A percentile compares a stretch with the other conserved stretches of the same genome.
phyloP scores from a whole-genome alignment of 1,139 yeast species.

The Sporopachydermia cereana region DNA sequence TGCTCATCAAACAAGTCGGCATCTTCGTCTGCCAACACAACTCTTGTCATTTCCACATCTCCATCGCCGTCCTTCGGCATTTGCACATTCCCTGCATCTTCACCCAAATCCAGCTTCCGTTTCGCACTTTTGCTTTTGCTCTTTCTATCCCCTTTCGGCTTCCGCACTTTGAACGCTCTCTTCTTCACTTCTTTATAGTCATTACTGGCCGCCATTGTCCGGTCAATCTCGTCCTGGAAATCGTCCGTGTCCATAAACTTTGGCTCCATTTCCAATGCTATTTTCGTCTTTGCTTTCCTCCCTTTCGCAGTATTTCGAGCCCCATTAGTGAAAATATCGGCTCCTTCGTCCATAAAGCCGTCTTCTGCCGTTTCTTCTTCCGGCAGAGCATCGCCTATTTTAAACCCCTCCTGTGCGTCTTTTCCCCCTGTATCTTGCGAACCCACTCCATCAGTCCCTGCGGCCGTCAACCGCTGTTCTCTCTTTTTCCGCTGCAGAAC shows the following conservation, averaged over 20 bases:
- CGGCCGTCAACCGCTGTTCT: neutral
- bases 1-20: constrained; percentile 30
- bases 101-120: constrained; percentile 13
- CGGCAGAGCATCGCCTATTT: constrained; percentile 12
- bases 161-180: constrained; percentile 38
- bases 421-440: neutral
- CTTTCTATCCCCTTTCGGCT: constrained; percentile 20
- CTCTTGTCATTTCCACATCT: constrained; percentile 11
- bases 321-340: neutral
- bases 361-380: neutral
- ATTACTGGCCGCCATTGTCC: constrained; percentile 10
- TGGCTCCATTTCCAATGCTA: neutral
- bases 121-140: constrained; percentile 12
- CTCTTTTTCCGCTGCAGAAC: constrained; percentile 10
- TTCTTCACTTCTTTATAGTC: constrained; percentile 23
- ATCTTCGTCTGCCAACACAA: constrained; percentile 12
- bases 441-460: too few species aligned
- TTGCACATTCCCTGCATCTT: constrained; percentile 7
- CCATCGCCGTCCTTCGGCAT: constrained; percentile 14
- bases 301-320: neutral
- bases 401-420: constrained; percentile 6
- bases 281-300: neutral
- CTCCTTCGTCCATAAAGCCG: neutral
- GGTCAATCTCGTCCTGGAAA: constrained; percentile 7
- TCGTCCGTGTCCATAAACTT: neutral